Evolutionary conservation across 306 rosid genomes (phyloP), one percentile per base, ranked within the genome.

Genomic region (Rubus parviflorus): DNA sequence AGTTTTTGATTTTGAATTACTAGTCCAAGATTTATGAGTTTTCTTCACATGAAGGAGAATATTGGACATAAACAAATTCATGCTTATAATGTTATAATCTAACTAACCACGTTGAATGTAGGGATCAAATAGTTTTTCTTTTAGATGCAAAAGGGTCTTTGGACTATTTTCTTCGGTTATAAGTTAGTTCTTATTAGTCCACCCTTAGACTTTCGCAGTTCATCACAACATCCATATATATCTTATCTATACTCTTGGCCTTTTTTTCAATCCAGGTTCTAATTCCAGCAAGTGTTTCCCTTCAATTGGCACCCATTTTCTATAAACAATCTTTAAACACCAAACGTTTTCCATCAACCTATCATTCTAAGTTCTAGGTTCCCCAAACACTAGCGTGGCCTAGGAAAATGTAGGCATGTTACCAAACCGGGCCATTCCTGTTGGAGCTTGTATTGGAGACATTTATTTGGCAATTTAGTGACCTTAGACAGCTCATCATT

Each of bases 171-270:
- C 14, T 57, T 57, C 6, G 2, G 37, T 9, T 20, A 57, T 53
- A 53, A 53, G 25, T n/a, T 57, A 22, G 63, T 57, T 57, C 63
- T 22, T 57, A 57, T 56, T 56, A 56, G n/a, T 56, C 62, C 35
- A 9, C 12, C 10, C 6, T 8, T 57, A 57, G 13, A 56, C 14
- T 56, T 20, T 56, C 9, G 6, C 22, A 56, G 30, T 56, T 25
- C 25, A 56, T n/a, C 62, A n/a, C 25, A 8, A 56, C 14, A 56
- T 25, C 62, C 5, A 4, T 20, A 52, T 9, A 56, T 56, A 52
- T 57, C 38, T 11, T 23, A 20, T 57, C 16, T 11, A 57, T 57
- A 4, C 37, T 20, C 38, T 9, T 57, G 0, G 16, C 7, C 37
- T 20, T 8, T 20, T 57, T 57, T 57, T 12, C 38, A 19, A 54